A percentile compares a stretch with the other conserved stretches of the same genome.
phyloP scores from a whole-genome alignment of 139 green algal genomes.

The Trebouxia sp. region DNA sequence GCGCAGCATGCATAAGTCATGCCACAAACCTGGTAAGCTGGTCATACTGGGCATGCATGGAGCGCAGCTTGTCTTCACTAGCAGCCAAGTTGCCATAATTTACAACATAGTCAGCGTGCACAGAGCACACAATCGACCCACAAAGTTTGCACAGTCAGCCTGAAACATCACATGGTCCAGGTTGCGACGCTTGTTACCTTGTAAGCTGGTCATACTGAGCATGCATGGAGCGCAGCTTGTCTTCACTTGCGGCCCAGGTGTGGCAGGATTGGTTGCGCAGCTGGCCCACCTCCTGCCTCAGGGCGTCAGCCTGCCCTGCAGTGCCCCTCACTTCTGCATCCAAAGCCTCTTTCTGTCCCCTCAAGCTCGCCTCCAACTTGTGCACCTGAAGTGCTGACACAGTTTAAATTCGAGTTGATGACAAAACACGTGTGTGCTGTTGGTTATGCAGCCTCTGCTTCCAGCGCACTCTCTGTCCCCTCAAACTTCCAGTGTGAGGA shows the following conservation, averaged over 20 bases:
- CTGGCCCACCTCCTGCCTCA: conserved; percentile 51
- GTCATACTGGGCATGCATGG: neutral
- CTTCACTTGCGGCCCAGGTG: conserved; percentile 53
- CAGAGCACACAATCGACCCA: neutral
- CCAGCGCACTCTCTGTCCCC: neutral
- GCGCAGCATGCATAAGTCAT: too few species aligned
- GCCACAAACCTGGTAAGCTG: too few species aligned
- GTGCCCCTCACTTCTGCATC: conserved; percentile 47
- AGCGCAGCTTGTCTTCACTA: neutral
- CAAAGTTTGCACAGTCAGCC: too few species aligned
- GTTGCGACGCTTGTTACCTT: conserved; percentile 35
- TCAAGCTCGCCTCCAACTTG: conserved; percentile 54
- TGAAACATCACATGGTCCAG: neutral
- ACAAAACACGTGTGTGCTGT: neutral
- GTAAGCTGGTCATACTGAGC: conserved; percentile 54
- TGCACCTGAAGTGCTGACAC: conserved; percentile 45
- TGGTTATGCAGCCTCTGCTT: neutral
- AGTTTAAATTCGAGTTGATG: neutral
- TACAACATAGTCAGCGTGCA: too few species aligned
- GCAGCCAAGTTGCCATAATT: too few species aligned
- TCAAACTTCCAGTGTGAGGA: too few species aligned
- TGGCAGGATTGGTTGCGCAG: conserved; percentile 50
- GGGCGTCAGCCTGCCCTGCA: conserved; percentile 45
- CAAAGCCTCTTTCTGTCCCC: conserved; percentile 49
- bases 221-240: conserved; percentile 42